A percentile compares a stretch with the other conserved stretches of the same genome.
Conservation (phyloP, 2,329 filamentous ascomycete genomes). For the Kalmusia sp. region DNA sequence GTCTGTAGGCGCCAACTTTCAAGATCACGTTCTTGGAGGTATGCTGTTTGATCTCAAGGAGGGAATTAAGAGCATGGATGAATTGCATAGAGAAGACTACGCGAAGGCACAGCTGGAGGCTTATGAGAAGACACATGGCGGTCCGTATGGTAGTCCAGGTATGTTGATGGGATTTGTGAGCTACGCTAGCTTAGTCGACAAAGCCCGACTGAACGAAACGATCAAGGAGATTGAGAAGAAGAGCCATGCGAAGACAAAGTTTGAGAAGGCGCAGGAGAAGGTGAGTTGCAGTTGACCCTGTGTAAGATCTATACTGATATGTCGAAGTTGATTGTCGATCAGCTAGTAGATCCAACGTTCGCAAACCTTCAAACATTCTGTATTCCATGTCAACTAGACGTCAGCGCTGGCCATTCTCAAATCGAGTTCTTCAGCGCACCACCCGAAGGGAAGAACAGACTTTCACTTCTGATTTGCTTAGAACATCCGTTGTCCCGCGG, state of each 20-base stretch:
- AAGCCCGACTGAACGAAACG: conserved; percentile 17
- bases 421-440: conserved; percentile 40
- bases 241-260: conserved; percentile 42
- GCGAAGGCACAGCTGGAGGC: conserved; percentile 39
- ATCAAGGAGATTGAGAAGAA: conserved; percentile 36
- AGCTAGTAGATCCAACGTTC: conserved; percentile 22
- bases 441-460: conserved; percentile 37
- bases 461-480: conserved; percentile 14
- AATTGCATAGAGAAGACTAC: conserved; percentile 44
- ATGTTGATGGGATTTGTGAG: conserved; percentile 37
- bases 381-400: conserved; percentile 39
- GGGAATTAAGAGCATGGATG: conserved; percentile 41
- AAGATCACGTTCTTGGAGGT: conserved; percentile 27
- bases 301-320: background rate
- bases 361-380: conserved; percentile 27
- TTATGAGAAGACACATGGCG: conserved; percentile 41
- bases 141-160: conserved; percentile 42
- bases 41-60: conserved; percentile 29
- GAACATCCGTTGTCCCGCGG: conserved; percentile 32
- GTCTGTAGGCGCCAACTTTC: conserved; percentile 33
- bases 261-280: conserved; percentile 45
- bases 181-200: conserved; percentile 29
- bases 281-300: conserved; percentile 9
- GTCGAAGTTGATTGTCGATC: conserved; percentile 29
- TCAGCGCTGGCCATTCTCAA: conserved; percentile 33